Evolutionary conservation across 148 eudicot species (phyloP).

Genomic region (Arbutus unedo): DNA sequence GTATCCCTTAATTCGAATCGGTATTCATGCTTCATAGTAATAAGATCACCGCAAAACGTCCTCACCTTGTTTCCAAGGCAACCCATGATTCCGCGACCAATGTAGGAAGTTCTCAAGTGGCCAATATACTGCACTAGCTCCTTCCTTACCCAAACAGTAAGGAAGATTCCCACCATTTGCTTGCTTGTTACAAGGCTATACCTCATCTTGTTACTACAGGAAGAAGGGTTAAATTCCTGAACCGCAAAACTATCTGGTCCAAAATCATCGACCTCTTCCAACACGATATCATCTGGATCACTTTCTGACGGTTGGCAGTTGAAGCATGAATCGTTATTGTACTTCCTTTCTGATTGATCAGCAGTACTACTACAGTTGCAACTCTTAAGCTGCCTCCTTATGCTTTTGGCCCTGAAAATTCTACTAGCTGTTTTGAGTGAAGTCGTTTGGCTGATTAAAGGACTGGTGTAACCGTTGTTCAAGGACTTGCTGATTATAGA

Average conservation of each 20-base stretch:
- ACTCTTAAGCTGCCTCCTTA: slow-evolving; percentile 43
- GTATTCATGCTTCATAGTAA: not conserved
- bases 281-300: slow-evolving; percentile 30
- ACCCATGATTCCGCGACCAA: slow-evolving; percentile 62
- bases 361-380: slow-evolving; percentile 50
- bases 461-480: slow-evolving; percentile 18
- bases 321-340: slow-evolving; percentile 50
- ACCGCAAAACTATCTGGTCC: slow-evolving; percentile 26
- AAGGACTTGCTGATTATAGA: slow-evolving; percentile 53
- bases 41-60: not conserved
- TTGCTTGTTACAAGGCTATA: slow-evolving; percentile 51
- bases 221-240: slow-evolving; percentile 22
- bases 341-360: slow-evolving; percentile 38
- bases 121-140: slow-evolving; percentile 50
- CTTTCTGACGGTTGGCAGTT: slow-evolving; percentile 36
- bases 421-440: slow-evolving; percentile 57
- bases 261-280: slow-evolving; percentile 46
- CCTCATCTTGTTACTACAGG: slow-evolving; percentile 20
- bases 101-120: slow-evolving; percentile 45
- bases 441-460: slow-evolving; percentile 6
- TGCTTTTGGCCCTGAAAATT: slow-evolving; percentile 47
- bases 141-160: slow-evolving; percentile 46
- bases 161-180: slow-evolving; percentile 67
- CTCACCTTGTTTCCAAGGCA: slow-evolving; percentile 56
- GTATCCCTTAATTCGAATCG: not conserved